Conservation (phyloP, 202 grass and related monocot species). For the Setaria italica region DNA sequence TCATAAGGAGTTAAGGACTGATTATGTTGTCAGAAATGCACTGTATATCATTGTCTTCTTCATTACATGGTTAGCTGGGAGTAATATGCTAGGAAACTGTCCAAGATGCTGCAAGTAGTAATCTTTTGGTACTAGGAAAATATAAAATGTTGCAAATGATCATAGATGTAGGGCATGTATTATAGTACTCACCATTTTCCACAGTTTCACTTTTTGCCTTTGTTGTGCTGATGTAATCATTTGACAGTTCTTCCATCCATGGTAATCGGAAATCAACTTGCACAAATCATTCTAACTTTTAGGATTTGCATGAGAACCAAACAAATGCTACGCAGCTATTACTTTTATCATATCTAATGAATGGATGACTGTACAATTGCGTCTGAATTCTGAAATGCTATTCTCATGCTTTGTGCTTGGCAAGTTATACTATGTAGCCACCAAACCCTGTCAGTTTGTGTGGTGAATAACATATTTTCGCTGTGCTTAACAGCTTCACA, state of each 20-base stretch:
- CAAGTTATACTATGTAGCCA: background rate
- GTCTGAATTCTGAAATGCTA: background rate
- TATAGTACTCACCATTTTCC: background rate
- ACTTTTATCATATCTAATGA: background rate
- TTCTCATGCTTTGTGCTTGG: constrained; percentile 24
- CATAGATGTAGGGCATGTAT: constrained; percentile 14
- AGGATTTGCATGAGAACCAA: constrained; percentile 12
- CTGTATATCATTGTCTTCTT: constrained; percentile 31
- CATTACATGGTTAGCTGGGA: background rate
- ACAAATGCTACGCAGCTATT: background rate
- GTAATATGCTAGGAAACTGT: constrained; percentile 12
- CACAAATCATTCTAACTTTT: constrained; percentile 10
- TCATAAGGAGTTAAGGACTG: background rate
- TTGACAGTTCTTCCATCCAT: constrained; percentile 17
- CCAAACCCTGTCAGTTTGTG: constrained; percentile 27
- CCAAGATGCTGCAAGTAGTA: background rate
- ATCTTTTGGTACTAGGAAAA: background rate
- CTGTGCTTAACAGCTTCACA: constrained; percentile 48
- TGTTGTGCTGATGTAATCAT: background rate
- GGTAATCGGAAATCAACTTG: background rate
- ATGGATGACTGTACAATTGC: background rate
- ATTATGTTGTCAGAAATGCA: background rate
- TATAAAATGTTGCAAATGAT: constrained; percentile 17
- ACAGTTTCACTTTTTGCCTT: background rate
- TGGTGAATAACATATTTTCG: constrained; percentile 19